A percentile compares a stretch with the other conserved stretches of the same genome.
Evolutionary conservation across 139 green algal species (phyloP).

Genomic region (Chlorella sorokiniana): DNA sequence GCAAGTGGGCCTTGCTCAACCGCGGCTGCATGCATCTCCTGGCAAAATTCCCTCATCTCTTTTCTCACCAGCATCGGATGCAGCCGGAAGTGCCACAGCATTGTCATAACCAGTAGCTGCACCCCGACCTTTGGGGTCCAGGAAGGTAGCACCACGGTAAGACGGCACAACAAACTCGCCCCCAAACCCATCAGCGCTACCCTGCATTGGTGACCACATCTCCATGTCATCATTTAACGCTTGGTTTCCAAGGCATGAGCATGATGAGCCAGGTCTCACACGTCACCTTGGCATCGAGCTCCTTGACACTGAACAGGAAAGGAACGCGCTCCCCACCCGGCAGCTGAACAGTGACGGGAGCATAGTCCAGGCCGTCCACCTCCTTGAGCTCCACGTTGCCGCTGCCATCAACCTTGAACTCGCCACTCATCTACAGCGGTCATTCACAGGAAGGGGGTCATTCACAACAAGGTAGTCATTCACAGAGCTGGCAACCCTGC

Average conservation of each 20-base stretch:
- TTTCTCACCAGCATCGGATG: conserved; percentile 22
- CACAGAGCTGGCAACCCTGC: neutral
- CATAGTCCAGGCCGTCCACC: conserved; percentile 99
- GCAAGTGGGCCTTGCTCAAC: neutral
- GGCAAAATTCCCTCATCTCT: neutral
- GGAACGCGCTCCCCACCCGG: conserved; percentile 97
- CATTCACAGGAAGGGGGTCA: neutral
- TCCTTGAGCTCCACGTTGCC: conserved; percentile 93
- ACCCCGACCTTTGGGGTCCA: conserved; percentile 99
- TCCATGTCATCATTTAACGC: neutral
- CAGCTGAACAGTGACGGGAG: conserved; percentile 95
- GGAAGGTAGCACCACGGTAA: conserved; percentile 98
- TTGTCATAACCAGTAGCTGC: conserved; percentile 96
- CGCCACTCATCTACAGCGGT: conserved; percentile 73
- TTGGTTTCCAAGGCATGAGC: neutral
- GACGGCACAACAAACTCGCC: conserved; percentile 98
- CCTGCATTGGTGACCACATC: too few relatives aligned
- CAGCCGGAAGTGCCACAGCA: conserved; percentile 93
- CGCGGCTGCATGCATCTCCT: neutral
- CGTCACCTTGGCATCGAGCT: conserved; percentile 90
- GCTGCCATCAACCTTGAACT: conserved; percentile 85
- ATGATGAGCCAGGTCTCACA: neutral
- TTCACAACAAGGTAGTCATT: too few relatives aligned
- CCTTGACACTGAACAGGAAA: conserved; percentile 99
- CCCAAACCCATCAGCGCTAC: conserved; percentile 81